These are phyloP conservation scores for Chaetomidium leptoderma DNA, from an alignment of 495 filamentous ascomycete genomes.

Conservation along the genomic window DNA sequence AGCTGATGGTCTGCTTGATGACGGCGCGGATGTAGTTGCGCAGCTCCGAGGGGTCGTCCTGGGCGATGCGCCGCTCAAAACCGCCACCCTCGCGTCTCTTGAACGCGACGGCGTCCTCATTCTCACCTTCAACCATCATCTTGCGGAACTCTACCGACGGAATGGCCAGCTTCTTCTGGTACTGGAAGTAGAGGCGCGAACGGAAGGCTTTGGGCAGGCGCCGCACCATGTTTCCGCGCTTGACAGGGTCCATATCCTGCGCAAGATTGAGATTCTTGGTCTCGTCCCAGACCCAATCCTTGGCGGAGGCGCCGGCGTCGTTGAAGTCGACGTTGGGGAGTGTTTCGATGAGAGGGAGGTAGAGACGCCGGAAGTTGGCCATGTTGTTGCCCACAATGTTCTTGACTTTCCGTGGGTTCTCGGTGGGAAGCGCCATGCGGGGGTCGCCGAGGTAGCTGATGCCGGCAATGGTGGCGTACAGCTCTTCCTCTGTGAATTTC, in stretches of 20 bases:
- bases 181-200: constrained; percentile 85
- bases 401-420: constrained; percentile 86
- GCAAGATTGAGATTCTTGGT: constrained; percentile 48
- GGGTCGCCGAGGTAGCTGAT: constrained; percentile 94
- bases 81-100: constrained; percentile 70
- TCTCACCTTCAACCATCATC: constrained; percentile 71
- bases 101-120: constrained; percentile 64
- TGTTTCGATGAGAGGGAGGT: constrained; percentile 80
- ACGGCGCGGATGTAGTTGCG: constrained; percentile 61
- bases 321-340: constrained; percentile 83
- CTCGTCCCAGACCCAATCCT: constrained; percentile 63
- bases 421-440: constrained; percentile 80
- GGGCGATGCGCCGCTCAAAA: constrained; percentile 81
- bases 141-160: constrained; percentile 76
- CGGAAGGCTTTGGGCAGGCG: constrained; percentile 85
- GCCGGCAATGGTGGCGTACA: constrained; percentile 84
- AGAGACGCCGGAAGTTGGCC: constrained; percentile 82
- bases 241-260: constrained; percentile 89
- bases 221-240: constrained; percentile 92
- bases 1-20: constrained; percentile 80
- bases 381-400: constrained; percentile 94
- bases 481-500: constrained; percentile 76
- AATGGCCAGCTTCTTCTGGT: constrained; percentile 83
- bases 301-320: constrained; percentile 58
- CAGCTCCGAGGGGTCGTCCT: constrained; percentile 59